Percentiles rank a stretch among this genome's conserved stretches.
phyloP scores from a whole-genome alignment of 768 basidiomycete species.

The Auricularia heimuer region DNA sequence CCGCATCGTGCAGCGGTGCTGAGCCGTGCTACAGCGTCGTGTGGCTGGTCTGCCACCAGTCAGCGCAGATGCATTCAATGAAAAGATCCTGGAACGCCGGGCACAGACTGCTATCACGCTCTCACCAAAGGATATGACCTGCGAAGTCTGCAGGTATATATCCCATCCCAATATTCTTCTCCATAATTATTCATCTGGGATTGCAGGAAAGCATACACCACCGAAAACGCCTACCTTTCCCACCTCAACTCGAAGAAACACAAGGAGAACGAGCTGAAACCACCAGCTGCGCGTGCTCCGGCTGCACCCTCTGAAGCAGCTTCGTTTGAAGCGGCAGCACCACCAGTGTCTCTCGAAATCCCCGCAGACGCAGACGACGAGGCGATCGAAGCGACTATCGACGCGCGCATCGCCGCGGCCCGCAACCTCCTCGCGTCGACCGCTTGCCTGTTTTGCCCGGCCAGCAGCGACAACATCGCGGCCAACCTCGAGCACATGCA shows the following conservation, averaged over 20 bases:
- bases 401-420: constrained; percentile 65
- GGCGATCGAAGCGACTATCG: constrained; percentile 45
- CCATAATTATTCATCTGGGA: background rate
- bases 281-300: constrained; percentile 6
- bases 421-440: constrained; percentile 49
- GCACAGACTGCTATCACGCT: constrained; percentile 64
- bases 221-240: constrained; percentile 80
- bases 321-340: constrained; percentile 4
- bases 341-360: constrained; percentile 3
- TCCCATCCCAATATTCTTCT: background rate
- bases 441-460: constrained; percentile 81
- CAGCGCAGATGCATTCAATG: constrained; percentile 64
- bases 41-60: constrained; percentile 86
- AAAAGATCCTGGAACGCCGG: constrained; percentile 75
- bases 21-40: constrained; percentile 40
- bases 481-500: constrained; percentile 85
- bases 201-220: constrained; percentile 75
- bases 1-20: background rate
- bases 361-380: constrained; percentile 35
- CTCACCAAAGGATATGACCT: constrained; percentile 49
- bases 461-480: constrained; percentile 39
- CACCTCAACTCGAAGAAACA: constrained; percentile 88
- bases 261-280: constrained; percentile 51
- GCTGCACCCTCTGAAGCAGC: constrained; percentile 8
- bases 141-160: constrained; percentile 77